Conservation (phyloP, 2,329 filamentous ascomycete species). For the Huntiella decipiens region DNA sequence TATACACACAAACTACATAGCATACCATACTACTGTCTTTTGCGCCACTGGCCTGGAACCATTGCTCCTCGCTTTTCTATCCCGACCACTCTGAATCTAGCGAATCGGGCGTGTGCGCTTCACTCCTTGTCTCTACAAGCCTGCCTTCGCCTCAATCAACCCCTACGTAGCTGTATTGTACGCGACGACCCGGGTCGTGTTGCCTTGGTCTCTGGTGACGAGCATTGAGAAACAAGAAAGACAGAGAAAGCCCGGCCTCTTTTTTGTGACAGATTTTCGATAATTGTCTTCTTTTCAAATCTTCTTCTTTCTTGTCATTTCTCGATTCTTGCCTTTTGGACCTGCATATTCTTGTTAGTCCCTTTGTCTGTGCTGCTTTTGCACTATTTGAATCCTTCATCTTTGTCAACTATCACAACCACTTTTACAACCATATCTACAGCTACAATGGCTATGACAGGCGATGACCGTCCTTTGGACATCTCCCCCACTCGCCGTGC, state of each 20-base stretch:
- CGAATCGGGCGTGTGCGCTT: too few relatives aligned
- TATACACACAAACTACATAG: too few relatives aligned
- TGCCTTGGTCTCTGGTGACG: too few relatives aligned
- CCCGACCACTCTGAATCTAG: too few relatives aligned
- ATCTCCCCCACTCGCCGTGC: constrained; percentile 6
- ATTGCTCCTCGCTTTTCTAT: too few relatives aligned
- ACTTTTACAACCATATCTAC: background rate
- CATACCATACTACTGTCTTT: too few relatives aligned
- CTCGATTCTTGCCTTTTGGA: background rate
- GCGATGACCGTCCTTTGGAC: constrained; percentile 8
- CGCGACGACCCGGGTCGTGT: too few relatives aligned
- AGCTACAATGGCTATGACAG: constrained; percentile 6
- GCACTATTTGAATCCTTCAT: background rate
- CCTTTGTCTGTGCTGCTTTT: background rate
- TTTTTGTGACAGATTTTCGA: background rate
- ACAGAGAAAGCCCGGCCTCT: background rate
- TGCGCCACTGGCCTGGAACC: too few relatives aligned
- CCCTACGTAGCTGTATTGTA: too few relatives aligned
- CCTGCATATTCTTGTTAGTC: constrained; percentile 2
- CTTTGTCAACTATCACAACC: background rate
- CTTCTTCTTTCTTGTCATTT: background rate
- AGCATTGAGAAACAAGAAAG: background rate
- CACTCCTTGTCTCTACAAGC: too few relatives aligned
- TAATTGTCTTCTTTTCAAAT: background rate
- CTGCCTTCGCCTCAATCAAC: too few relatives aligned